Conservation (phyloP, 2,329 filamentous ascomycete genomes). For the Penicillium aurantiogriseum region DNA sequence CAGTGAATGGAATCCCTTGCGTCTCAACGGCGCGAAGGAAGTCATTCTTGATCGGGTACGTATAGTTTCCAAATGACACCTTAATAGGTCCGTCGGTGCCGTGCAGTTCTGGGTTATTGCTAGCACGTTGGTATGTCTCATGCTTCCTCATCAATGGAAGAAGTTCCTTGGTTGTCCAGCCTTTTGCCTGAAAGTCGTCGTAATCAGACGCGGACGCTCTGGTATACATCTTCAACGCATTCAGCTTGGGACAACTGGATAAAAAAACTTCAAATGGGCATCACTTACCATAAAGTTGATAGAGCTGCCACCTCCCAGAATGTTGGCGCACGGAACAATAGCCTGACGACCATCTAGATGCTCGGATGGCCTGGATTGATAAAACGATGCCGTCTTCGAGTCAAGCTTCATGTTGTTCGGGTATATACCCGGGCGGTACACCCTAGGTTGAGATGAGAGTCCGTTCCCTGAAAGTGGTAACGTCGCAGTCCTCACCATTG, state of each 20-base stretch:
- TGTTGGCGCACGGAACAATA: constrained; percentile 71
- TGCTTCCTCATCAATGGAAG: constrained; percentile 77
- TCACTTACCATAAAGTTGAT: constrained; percentile 70
- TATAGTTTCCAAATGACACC: constrained; percentile 77
- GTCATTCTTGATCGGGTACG: constrained; percentile 78
- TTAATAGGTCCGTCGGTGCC: constrained; percentile 80
- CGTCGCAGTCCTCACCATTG: constrained; percentile 52
- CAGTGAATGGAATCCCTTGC: constrained; percentile 71
- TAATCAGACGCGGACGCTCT: constrained; percentile 70
- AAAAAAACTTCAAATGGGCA: neutral
- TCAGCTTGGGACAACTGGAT: neutral
- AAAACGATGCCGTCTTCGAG: constrained; percentile 79
- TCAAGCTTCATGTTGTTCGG: constrained; percentile 77
- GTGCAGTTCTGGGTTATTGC: constrained; percentile 63
- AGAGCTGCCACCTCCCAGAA: constrained; percentile 69
- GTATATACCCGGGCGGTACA: constrained; percentile 72
- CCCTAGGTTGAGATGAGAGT: constrained; percentile 43
- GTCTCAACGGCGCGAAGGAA: constrained; percentile 71
- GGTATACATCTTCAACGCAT: constrained; percentile 62
- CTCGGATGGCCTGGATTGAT: constrained; percentile 72
- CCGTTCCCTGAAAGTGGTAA: neutral
- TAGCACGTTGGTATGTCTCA: constrained; percentile 70
- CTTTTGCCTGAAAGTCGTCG: constrained; percentile 75
- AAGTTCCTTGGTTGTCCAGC: constrained; percentile 75
- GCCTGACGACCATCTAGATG: constrained; percentile 69